phyloP scores from a whole-genome alignment of 441 rosid genomes.

The Aquilaria agallochum region DNA sequence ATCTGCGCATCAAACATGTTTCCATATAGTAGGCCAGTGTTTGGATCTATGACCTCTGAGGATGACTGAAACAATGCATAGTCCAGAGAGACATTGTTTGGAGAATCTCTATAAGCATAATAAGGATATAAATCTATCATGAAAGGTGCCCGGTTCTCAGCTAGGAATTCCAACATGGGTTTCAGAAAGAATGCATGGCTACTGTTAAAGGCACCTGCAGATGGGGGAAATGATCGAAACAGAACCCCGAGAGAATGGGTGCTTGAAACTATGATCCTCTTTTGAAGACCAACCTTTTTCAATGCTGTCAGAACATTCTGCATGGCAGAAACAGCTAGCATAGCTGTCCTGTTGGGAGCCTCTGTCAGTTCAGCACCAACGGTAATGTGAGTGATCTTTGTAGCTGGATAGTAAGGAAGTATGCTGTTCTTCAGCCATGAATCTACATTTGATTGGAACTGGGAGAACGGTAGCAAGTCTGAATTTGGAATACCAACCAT shows the following conservation, averaged over 20 bases:
- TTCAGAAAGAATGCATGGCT: conserved; percentile 68
- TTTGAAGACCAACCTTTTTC: conserved; percentile 62
- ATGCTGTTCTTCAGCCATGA: conserved; percentile 80
- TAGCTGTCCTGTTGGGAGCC: conserved; percentile 45
- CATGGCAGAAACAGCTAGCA: conserved; percentile 77
- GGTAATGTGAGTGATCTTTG: conserved; percentile 68
- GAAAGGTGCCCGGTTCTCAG: conserved; percentile 82
- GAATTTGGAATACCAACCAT: conserved; percentile 80
- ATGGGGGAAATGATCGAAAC: conserved; percentile 86
- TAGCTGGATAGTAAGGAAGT: conserved; percentile 74
- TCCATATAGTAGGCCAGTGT: conserved; percentile 81
- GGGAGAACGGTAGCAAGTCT: conserved; percentile 66
- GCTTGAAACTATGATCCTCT: conserved; percentile 72
- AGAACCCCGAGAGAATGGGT: conserved; percentile 82
- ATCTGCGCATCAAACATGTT: conserved; percentile 95
- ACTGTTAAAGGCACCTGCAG: conserved; percentile 89
- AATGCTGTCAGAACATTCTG: conserved; percentile 65
- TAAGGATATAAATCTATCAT: conserved; percentile 82
- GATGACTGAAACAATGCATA: conserved; percentile 76
- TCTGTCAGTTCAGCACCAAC: conserved; percentile 91
- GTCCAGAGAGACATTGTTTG: conserved; percentile 69
- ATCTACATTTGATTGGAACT: conserved; percentile 74
- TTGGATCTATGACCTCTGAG: conserved; percentile 84
- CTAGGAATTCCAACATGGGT: conserved; percentile 80
- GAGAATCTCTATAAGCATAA: conserved; percentile 79